Conservation (phyloP, 2,329 filamentous ascomycete genomes). For the Nothophaeocryptopus gaeumannii region DNA sequence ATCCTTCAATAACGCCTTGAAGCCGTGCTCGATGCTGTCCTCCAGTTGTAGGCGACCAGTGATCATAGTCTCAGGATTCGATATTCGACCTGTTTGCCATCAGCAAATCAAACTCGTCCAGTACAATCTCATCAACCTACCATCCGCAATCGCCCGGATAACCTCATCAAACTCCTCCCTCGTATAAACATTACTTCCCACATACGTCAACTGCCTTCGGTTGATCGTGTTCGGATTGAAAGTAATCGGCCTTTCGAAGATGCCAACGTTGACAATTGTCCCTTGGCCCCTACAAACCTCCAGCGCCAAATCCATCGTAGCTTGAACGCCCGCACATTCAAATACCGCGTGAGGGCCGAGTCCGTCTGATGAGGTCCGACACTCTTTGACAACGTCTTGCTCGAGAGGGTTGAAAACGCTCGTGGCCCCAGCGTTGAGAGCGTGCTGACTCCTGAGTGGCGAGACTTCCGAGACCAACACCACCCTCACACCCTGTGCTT, state of each 20-base stretch:
- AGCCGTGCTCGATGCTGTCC: background rate
- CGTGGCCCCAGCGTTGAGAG: background rate
- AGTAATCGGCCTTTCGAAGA: background rate
- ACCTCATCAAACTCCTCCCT: conserved; percentile 2
- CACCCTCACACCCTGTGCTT: background rate
- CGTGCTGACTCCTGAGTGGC: background rate
- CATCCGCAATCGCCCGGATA: background rate
- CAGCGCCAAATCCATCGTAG: background rate
- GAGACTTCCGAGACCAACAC: background rate
- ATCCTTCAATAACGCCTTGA: background rate
- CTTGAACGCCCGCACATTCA: background rate
- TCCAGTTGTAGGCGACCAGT: background rate
- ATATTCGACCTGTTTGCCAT: background rate
- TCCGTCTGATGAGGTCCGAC: background rate
- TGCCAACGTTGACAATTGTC: background rate
- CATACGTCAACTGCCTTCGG: background rate
- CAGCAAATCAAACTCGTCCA: background rate
- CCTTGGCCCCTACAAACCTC: background rate
- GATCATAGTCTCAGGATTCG: background rate
- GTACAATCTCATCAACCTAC: background rate
- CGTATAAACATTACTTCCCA: conserved; percentile 1
- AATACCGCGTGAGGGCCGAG: conserved; percentile 1
- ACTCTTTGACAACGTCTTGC: background rate
- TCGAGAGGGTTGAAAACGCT: background rate
- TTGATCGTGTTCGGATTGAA: background rate